Base-by-base conservation (phyloP, 1,284 basidiomycete species). In the Ganoderma leucocontextum region DNA sequence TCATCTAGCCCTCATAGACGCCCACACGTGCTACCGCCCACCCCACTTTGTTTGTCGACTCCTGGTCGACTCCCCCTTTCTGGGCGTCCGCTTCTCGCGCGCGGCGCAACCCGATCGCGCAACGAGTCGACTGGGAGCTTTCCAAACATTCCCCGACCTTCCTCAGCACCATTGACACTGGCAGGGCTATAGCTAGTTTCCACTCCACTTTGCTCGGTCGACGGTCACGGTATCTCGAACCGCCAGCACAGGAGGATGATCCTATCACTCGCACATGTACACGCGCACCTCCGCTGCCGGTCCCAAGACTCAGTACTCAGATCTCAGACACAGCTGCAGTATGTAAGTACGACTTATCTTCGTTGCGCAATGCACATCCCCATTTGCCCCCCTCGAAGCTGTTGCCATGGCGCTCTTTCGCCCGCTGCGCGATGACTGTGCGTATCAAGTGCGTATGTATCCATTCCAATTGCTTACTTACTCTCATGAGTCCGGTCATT, bases 11-110 rank as follows among this genome's bases (percentile, higher is more conserved):
- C 3, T 38, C 57, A 6, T 35, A 63, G 59, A 6, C 65, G 65
- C 64, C 62, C 41, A 49, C 66, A 68, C 69, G 64, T 66, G 62
- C 67, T 65, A 62, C 13, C 59, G 61, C 64, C 58, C 62, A 35
- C 53, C 59, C 63, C 55, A 29, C 33, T 60, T 15, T 25, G 15
- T n/a, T n/a, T n/a, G n/a, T n/a, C n/a, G n/a, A n/a, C n/a, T n/a
- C n/a, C n/a, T n/a, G n/a, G n/a, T 17, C 25, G 57, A 13, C 39
- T 58, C 42, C 63, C 36, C 39, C 35, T 12, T 52, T 63, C 62
- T 19, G 38, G 29, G 29, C 2, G 1, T n/a, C 38, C 58, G 22
- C 35, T 57, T n/a, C 25, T 17, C 44, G 15, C 25, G 41, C 41
- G 41, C 41, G 17, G 17, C 13, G 41, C 10, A 25, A 9, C 47